A percentile compares a stretch with the other conserved stretches of the same genome.
Conservation (phyloP, 2,329 filamentous ascomycete genomes). For the Tolypocladium album region DNA sequence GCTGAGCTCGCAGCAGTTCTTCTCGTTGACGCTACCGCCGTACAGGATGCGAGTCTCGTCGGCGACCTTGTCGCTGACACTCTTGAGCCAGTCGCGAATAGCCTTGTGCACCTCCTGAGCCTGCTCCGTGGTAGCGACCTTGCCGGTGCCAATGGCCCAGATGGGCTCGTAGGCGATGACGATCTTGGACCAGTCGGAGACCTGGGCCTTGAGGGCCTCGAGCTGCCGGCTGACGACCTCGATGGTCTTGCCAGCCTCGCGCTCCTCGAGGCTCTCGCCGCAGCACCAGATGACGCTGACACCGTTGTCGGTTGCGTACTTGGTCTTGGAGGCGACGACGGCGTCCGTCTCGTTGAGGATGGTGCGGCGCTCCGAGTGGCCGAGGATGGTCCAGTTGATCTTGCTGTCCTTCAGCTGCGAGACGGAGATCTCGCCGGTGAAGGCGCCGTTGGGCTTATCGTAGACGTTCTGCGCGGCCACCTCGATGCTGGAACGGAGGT, state of each 20-base stretch:
- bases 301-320: constrained; percentile 79
- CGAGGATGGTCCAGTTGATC: constrained; percentile 84
- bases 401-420: constrained; percentile 80
- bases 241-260: constrained; percentile 77
- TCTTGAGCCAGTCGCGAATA: constrained; percentile 80
- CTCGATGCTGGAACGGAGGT: constrained; percentile 64
- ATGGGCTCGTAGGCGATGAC: constrained; percentile 98
- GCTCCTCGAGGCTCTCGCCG: constrained; percentile 89
- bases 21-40: constrained; percentile 92
- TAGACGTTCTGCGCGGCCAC: constrained; percentile 95
- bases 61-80: constrained; percentile 63
- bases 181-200: constrained; percentile 83
- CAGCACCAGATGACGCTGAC: constrained; percentile 93
- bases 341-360: constrained; percentile 79
- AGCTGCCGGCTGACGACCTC: constrained; percentile 80
- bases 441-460: constrained; percentile 93
- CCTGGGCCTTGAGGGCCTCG: constrained; percentile 64
- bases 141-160: constrained; percentile 92
- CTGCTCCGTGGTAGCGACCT: constrained; percentile 80
- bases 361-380: constrained; percentile 90
- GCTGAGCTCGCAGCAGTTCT: constrained; percentile 91
- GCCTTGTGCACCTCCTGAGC: constrained; percentile 89
- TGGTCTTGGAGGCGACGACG: constrained; percentile 87
- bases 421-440: constrained; percentile 92
- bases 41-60: constrained; percentile 92